Percentiles rank a stretch among this genome's conserved stretches.
These are phyloP conservation scores for Thecaphora frezii DNA, from an alignment of 1,284 basidiomycete genomes.

Conservation along the genomic window DNA sequence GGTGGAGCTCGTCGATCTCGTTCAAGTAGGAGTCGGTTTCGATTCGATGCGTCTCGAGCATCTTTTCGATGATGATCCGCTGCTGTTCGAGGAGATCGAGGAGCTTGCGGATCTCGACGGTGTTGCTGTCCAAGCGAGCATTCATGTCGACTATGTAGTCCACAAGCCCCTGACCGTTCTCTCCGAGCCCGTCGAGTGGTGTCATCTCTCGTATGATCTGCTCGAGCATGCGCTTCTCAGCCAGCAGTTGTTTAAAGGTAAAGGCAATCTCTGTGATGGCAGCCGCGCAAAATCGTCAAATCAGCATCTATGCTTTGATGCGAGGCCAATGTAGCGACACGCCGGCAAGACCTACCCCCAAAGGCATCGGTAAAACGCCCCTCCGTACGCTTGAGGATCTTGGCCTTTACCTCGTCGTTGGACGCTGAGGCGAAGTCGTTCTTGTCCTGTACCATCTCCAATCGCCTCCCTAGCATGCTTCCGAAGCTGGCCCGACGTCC, in stretches of 20 bases:
- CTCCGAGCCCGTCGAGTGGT: slow-evolving; percentile 32
- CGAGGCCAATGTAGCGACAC: not conserved
- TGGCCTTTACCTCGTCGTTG: slow-evolving; percentile 14
- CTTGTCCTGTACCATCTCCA: slow-evolving; percentile 36
- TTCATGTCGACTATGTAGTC: slow-evolving; percentile 38
- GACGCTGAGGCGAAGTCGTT: slow-evolving; percentile 11
- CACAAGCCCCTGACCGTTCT: slow-evolving; percentile 28
- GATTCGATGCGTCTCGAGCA: slow-evolving; percentile 46
- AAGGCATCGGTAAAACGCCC: slow-evolving; percentile 44
- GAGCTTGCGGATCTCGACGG: slow-evolving; percentile 42
- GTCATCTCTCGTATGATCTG: slow-evolving; percentile 46
- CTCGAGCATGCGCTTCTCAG: slow-evolving; percentile 45
- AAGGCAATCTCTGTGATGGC: slow-evolving; percentile 34
- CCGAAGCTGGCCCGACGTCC: slow-evolving; percentile 16
- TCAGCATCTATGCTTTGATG: not conserved
- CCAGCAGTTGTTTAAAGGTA: slow-evolving; percentile 49
- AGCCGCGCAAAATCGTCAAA: not conserved
- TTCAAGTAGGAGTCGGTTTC: slow-evolving; percentile 38
- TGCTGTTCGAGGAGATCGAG: slow-evolving; percentile 51
- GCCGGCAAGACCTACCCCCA: slow-evolving; percentile 1
- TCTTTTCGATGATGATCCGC: slow-evolving; percentile 48
- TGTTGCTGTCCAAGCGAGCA: slow-evolving; percentile 30
- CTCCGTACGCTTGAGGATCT: slow-evolving; percentile 38
- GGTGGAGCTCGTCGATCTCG: slow-evolving; percentile 34
- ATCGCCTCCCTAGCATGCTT: slow-evolving; percentile 29